Base-by-base conservation (phyloP, 352 stramenopile genomes). In the Globisporangium paddicum region DNA sequence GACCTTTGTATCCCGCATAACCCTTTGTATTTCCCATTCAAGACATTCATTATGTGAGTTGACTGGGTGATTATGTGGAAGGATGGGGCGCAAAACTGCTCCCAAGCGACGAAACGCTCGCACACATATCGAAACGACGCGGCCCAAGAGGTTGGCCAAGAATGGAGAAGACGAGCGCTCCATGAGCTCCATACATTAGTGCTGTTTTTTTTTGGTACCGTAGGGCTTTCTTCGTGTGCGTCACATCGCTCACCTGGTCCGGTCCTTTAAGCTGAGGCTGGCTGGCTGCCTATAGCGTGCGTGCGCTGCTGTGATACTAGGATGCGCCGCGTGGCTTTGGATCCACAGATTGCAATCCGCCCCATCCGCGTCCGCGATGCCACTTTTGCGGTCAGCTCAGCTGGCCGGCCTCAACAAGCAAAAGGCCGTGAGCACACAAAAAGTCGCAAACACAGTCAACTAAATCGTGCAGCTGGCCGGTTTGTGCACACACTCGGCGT, bases 401-500 rank as follows among this genome's bases (percentile, higher is more conserved):
- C 45, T 52, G 45, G 41, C n/a, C 21, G n/a, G 21, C 25, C 28
- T 26, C 30, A 19, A 52, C 21, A 51, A 46, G 19, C 45, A 51
- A 26, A 19, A 35, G 45, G 9, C 6, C 13, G 13, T 34, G 18
- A 30, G 45, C 45, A 34, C 46, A n/a, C 28, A 32, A n/a, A n/a
- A n/a, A 32, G 28, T 32, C 28, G 28, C 28, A 32, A 32, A 32
- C 28, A 32, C 25, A 7, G 26, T 30, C 30, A 32, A 38, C 19
- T 26, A 38, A 53, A 53, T 26, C 30, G 21, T 23, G 9, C 44
- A 13, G 18, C 4, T 50, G 44, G 26, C 47, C 47, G 47, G 38
- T 57, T n/a, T 46, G 50, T 57, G 34, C 51, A 58, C 51, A n/a
- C n/a, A n/a, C n/a, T n/a, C n/a, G 37, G 37, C 51, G 26, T 19